phyloP scores from a whole-genome alignment of 1,284 basidiomycete genomes.

The Amylostereum areolatum region DNA sequence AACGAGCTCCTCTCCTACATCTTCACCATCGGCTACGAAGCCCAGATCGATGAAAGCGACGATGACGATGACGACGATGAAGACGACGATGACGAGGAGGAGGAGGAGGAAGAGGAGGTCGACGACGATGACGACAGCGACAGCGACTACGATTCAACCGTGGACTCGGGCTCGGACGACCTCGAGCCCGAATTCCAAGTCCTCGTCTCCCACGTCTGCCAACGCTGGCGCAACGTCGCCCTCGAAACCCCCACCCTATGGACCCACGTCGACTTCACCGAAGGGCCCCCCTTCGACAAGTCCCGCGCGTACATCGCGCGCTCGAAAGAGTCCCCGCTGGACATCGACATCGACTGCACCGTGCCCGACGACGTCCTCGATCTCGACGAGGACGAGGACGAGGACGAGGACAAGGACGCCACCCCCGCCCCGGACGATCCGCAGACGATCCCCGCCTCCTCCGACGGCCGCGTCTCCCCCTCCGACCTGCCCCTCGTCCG shows the following conservation, averaged over 20 bases:
- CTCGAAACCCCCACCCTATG: conserved; percentile 27
- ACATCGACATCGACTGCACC: conserved; percentile 41
- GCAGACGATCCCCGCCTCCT: conserved; percentile 1
- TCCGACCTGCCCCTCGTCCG: conserved; percentile 34
- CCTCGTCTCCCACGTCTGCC: conserved; percentile 38
- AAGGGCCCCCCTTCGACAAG: conserved; percentile 31
- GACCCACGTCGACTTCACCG: conserved; percentile 23
- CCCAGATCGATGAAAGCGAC: conserved; percentile 23
- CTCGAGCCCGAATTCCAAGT: conserved; percentile 30
- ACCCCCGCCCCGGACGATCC: conserved; percentile 3
- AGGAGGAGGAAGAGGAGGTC: conserved; percentile 13
- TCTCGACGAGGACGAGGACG: conserved; percentile 17
- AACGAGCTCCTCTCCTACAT: conserved; percentile 54
- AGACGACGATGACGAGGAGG: background rate
- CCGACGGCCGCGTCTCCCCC: conserved; percentile 5
- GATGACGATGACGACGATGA: conserved; percentile 7
- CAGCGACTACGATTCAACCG: conserved; percentile 12
- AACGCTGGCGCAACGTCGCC: conserved; percentile 26
- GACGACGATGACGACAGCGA: conserved; percentile 16
- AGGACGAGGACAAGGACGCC: conserved; percentile 17
- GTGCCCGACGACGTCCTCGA: conserved; percentile 25
- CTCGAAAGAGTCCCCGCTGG: conserved; percentile 39
- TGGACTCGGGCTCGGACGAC: conserved; percentile 13
- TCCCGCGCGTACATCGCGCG: conserved; percentile 38
- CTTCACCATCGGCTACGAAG: conserved; percentile 43